These are phyloP conservation scores for Mycogone perniciosa DNA, from an alignment of 2,329 filamentous ascomycete genomes.

Conservation along the genomic window DNA sequence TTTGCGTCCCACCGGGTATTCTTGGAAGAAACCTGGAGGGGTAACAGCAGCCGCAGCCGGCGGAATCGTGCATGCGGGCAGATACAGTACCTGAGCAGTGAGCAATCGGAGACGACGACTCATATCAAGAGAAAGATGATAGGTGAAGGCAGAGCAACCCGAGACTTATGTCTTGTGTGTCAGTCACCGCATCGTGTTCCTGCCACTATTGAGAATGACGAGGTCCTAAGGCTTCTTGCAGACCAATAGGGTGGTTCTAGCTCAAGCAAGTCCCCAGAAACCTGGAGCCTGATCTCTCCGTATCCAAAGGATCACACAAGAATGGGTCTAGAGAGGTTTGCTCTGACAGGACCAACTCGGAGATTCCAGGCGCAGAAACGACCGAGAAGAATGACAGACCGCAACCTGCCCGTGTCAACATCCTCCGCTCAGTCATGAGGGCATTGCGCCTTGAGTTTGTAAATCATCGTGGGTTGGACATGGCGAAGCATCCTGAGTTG, in stretches of 20 bases:
- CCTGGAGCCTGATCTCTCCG: not conserved
- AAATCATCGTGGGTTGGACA: not conserved
- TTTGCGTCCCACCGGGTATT: not conserved
- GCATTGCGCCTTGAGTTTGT: not conserved
- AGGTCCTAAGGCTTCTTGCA: not conserved
- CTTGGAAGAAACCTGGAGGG: not conserved
- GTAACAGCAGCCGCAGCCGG: slow-evolving; percentile 3
- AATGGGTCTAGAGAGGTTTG: too few species aligned
- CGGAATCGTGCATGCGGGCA: slow-evolving; percentile 3
- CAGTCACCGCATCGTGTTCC: not conserved
- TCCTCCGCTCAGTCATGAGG: not conserved
- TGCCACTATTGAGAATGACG: not conserved
- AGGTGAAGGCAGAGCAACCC: not conserved
- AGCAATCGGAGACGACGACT: not conserved
- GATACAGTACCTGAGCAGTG: not conserved
- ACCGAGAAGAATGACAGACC: not conserved
- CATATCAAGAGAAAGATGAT: not conserved
- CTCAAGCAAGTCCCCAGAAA: not conserved
- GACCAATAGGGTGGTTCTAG: not conserved
- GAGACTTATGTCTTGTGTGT: not conserved
- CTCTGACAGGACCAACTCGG: too few species aligned
- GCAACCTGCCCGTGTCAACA: not conserved
- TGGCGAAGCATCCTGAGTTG: not conserved
- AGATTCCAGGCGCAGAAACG: not conserved
- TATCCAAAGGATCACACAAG: not conserved